These are phyloP conservation scores for Fusarium haematococcum DNA, from an alignment of 2,329 filamentous ascomycete species.

Conservation along the genomic window DNA sequence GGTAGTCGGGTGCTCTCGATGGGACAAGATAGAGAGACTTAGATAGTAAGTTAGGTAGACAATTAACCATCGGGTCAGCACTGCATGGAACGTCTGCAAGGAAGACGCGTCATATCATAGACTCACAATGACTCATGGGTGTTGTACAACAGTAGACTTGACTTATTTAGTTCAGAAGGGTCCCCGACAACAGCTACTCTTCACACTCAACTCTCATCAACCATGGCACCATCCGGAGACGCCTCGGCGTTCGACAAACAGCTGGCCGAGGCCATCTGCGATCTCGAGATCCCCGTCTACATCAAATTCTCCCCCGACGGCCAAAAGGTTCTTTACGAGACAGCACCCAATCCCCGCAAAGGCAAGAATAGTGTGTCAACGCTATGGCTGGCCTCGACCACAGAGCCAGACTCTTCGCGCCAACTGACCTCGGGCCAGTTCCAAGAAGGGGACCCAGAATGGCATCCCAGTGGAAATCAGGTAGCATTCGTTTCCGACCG, in stretches of 20 bases:
- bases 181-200: not conserved
- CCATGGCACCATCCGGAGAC: slow-evolving; percentile 10
- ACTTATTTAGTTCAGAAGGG: not conserved
- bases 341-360: slow-evolving; percentile 2
- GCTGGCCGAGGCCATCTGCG: slow-evolving; percentile 24
- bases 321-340: slow-evolving; percentile 12
- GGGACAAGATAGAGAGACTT: not conserved
- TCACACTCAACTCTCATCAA: not conserved
- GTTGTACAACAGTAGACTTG: not conserved
- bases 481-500: slow-evolving; percentile 28
- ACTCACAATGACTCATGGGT: not conserved
- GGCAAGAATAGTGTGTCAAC: slow-evolving; percentile 24
- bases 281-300: slow-evolving; percentile 17
- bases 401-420: slow-evolving; percentile 6
- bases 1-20: not conserved
- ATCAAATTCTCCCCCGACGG: slow-evolving; percentile 21
- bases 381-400: slow-evolving; percentile 30
- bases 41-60: not conserved
- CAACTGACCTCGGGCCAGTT: slow-evolving; percentile 14
- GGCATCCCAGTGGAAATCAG: slow-evolving; percentile 18
- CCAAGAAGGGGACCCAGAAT: slow-evolving; percentile 2
- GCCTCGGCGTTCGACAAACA: slow-evolving; percentile 1
- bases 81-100: not conserved
- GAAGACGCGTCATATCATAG: not conserved
- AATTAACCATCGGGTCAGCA: not conserved